Conservation (phyloP, 371 early-diverging fungal species). For the Mortierella sp. region DNA sequence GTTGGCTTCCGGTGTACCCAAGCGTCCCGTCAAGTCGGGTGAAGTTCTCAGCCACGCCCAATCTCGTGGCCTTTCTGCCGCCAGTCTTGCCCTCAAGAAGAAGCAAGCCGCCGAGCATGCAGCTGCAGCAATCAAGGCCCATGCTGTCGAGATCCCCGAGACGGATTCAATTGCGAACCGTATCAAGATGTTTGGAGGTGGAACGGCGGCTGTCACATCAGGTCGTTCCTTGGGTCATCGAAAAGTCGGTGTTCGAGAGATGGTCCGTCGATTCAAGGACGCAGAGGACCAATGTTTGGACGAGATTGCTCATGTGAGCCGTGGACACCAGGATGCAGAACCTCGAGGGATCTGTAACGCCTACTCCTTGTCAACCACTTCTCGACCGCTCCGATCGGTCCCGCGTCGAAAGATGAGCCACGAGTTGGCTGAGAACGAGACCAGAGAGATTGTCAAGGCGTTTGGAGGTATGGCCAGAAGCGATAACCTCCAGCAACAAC, state of each 20-base stretch:
- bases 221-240: not conserved
- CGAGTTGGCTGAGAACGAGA: conserved; percentile 39
- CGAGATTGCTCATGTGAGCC: conserved; percentile 39
- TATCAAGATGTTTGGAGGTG: conserved; percentile 51
- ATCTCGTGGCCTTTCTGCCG: conserved; percentile 26
- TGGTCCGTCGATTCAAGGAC: conserved; percentile 36
- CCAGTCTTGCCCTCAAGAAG: conserved; percentile 38
- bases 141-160: conserved; percentile 38
- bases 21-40: conserved; percentile 11
- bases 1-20: conserved; percentile 14
- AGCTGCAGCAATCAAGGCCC: conserved; percentile 23
- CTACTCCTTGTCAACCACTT: conserved; percentile 34
- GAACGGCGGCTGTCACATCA: not conserved
- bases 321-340: conserved; percentile 21
- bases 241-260: conserved; percentile 33
- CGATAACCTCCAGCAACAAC: not conserved
- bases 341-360: conserved; percentile 32
- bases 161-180: conserved; percentile 43
- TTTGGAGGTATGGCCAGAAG: conserved; percentile 18
- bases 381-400: conserved; percentile 14
- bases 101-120: conserved; percentile 39
- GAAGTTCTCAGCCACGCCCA: conserved; percentile 6
- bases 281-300: conserved; percentile 31
- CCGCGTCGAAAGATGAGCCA: conserved; percentile 47
- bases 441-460: conserved; percentile 5